Evolutionary conservation across 768 basidiomycete genomes (phyloP).

Genomic region (Suillus variegatus): DNA sequence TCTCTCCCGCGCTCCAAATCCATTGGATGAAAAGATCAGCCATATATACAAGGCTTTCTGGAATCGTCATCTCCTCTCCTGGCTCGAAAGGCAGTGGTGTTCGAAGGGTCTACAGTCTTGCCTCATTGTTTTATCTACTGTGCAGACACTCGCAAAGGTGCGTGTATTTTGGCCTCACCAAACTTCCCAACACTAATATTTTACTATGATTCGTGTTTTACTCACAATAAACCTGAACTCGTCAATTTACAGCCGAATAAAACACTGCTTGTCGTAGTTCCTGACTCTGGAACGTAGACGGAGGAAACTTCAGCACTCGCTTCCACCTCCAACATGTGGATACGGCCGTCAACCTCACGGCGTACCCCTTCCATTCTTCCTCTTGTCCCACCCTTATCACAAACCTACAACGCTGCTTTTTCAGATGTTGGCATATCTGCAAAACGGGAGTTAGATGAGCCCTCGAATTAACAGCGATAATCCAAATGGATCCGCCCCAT

Average conservation of each 20-base stretch:
- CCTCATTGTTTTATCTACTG: background rate
- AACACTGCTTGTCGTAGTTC: background rate
- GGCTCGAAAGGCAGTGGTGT: slow-evolving; percentile 1
- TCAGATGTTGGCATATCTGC: background rate
- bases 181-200: background rate
- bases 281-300: background rate
- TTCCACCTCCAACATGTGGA: background rate
- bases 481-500: background rate
- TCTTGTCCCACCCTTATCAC: background rate
- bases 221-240: background rate
- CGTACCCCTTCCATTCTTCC: background rate
- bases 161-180: background rate
- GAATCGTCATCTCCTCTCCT: background rate
- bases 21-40: background rate
- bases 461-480: background rate
- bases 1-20: background rate
- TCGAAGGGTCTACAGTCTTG: slow-evolving; percentile 1
- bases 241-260: background rate
- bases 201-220: background rate
- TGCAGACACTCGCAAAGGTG: background rate
- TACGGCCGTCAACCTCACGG: background rate
- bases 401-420: background rate
- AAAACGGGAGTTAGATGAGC: background rate
- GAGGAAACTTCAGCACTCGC: background rate
- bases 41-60: background rate